Base-by-base conservation (phyloP, 176 grass and related monocot species). In the Oryza rufipogon region DNA sequence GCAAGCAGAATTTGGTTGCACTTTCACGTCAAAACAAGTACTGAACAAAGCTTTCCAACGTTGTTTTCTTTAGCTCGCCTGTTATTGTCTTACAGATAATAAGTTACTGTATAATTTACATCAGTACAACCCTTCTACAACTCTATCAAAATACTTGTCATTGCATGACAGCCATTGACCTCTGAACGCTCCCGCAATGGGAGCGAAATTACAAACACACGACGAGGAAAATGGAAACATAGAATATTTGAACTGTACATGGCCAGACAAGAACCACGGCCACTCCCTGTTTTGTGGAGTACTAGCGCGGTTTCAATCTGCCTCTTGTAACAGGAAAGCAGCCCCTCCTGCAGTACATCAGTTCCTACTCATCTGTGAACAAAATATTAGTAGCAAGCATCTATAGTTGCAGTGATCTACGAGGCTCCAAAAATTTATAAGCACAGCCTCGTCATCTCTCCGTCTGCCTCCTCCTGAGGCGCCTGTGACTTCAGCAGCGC, bases 401-500 rank as follows among this genome's bases (percentile, higher is more conserved):
- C 30, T 32, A 32, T 32, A 32, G 75, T 61, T 71, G 28, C 48
- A 17, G 11, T 70, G 58, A 63, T 63, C 2, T 10, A 9, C 11
- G 85, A 28, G 17, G 42, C 32, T 41, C 74, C 16, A 70, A 61
- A 58, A 11, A 34, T 22, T 88, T 88, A 95, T 61, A 95, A 74
- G 85, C 89, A 95, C 66, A 98, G 88, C 83, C 87, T 90, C 70
- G 91, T 91, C 70, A 80, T 86, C 67, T 88, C 91, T 39, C 82
- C 70, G 77, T 95, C 93, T 10, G 48, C 77, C 38, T 94, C 91
- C 32, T 87, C 81, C 1, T 26, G 64, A 20, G 25, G 7, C 3
- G 3, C 54, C 41, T 76, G 34, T 22, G 58, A 20, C 36, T 74
- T 63, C 20, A 63, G 79, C 34, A 84, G 51, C 45, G 41, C 56